phyloP scores from a whole-genome alignment of 164 flowering plant genomes.

The Macadamia tetraphylla region DNA sequence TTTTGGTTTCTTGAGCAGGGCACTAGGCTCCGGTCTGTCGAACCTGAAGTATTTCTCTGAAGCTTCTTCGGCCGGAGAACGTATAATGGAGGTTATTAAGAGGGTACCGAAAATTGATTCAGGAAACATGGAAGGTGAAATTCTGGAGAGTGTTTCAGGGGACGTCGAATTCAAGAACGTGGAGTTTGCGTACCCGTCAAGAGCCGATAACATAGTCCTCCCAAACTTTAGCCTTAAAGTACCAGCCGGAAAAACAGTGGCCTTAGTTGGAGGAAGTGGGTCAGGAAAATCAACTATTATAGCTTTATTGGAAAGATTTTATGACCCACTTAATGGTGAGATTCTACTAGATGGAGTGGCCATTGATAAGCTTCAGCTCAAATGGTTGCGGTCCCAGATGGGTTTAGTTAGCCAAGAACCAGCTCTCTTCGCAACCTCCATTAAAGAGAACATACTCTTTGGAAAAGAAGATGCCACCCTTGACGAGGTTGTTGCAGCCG shows the following conservation, averaged over 20 bases:
- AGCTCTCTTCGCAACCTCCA: conserved; percentile 70
- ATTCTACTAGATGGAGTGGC: conserved; percentile 60
- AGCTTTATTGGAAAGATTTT: conserved; percentile 67
- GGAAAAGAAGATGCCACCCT: conserved; percentile 74
- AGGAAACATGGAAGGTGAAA: conserved; percentile 59
- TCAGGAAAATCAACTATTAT: conserved; percentile 88
- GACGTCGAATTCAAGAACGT: conserved; percentile 64
- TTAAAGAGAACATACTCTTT: conserved; percentile 78
- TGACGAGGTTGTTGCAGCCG: conserved; percentile 67
- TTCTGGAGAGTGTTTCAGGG: conserved; percentile 40
- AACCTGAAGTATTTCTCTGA: conserved; percentile 73
- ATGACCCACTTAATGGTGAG: conserved; percentile 70
- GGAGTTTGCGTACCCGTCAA: conserved; percentile 72
- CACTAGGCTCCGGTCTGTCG: conserved; percentile 66
- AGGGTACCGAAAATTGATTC: conserved; percentile 75
- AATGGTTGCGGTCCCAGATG: conserved; percentile 90
- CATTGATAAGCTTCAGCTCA: conserved; percentile 59
- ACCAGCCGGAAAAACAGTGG: conserved; percentile 71
- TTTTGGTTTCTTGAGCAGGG: conserved; percentile 22
- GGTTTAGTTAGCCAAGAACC: conserved; percentile 96
- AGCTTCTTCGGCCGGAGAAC: conserved; percentile 61
- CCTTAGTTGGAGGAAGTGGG: conserved; percentile 84
- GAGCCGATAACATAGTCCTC: conserved; percentile 54
- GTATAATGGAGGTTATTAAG: conserved; percentile 59
- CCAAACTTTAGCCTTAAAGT: conserved; percentile 43